Conservation (phyloP, 306 rosid genomes). For the Prinsepia uniflora region DNA sequence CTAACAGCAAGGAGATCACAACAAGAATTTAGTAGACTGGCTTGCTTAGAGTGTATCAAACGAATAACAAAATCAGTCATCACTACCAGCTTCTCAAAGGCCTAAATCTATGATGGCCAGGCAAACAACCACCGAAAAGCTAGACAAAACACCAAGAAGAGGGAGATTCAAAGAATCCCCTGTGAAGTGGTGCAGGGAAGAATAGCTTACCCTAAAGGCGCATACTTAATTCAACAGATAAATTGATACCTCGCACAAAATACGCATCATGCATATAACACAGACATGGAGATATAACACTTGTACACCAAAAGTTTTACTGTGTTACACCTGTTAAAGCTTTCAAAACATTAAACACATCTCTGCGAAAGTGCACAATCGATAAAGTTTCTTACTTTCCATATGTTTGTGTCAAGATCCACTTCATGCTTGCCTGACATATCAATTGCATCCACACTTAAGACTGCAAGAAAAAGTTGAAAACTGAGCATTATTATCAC, state of each 20-base stretch:
- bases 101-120: not conserved
- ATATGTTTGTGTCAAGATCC: slow-evolving; percentile 93
- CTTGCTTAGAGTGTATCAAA: not conserved
- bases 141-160: not conserved
- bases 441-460: slow-evolving; percentile 93
- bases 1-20: not conserved
- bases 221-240: not conserved
- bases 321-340: not conserved
- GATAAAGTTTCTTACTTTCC: slow-evolving; percentile 64
- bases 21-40: not conserved
- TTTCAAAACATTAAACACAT: not conserved
- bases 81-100: not conserved
- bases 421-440: slow-evolving; percentile 99
- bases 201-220: not conserved
- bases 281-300: not conserved
- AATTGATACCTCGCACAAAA: not conserved
- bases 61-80: not conserved
- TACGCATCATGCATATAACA: not conserved
- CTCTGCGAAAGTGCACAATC: not conserved
- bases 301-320: not conserved
- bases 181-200: not conserved
- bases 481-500: not conserved
- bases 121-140: not conserved
- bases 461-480: slow-evolving; percentile 45
- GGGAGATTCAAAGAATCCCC: not conserved